A percentile compares a stretch with the other conserved stretches of the same genome.
Conservation (phyloP, 169 alveolate species). For the Plasmodium vivax region DNA sequence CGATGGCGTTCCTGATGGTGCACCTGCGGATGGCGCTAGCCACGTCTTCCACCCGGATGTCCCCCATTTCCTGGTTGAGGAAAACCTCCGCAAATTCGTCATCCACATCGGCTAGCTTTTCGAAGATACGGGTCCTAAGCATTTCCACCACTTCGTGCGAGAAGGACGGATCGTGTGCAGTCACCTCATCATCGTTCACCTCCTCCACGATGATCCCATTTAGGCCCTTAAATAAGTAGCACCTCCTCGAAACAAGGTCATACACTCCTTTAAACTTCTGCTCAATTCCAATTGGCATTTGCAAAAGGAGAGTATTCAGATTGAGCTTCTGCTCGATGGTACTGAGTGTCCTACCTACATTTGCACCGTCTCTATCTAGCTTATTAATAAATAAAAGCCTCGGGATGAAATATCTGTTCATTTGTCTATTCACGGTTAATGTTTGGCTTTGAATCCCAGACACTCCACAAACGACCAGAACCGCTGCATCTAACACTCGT, state of each 20-base stretch:
- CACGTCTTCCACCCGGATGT: conserved; percentile 75
- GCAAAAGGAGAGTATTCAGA: conserved; percentile 78
- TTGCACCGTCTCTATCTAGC: conserved; percentile 97
- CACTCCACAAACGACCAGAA: conserved; percentile 95
- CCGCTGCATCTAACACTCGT: conserved; percentile 97
- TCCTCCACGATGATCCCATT: conserved; percentile 86
- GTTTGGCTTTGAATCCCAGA: conserved; percentile 98
- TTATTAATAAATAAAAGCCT: conserved; percentile 94
- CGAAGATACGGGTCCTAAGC: conserved; percentile 83
- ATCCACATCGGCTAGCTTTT: conserved; percentile 93
- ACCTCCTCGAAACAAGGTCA: conserved; percentile 88
- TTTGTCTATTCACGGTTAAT: conserved; percentile 96
- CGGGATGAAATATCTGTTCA: conserved; percentile 95
- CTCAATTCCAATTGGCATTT: conserved; percentile 92
- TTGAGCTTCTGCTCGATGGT: conserved; percentile 91
- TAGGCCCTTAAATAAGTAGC: conserved; percentile 91
- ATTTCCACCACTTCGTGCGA: conserved; percentile 40
- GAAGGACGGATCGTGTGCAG: conserved; percentile 22
- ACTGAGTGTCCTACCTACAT: conserved; percentile 89
- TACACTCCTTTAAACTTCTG: conserved; percentile 91
- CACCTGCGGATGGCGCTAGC: conserved; percentile 82
- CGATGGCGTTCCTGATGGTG: conserved; percentile 82
- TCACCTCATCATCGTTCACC: conserved; percentile 87
- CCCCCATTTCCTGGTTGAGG: conserved; percentile 85
- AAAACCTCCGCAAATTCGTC: conserved; percentile 93